Conservation (phyloP, 2,329 filamentous ascomycete species). For the Paraconiothyrium brasiliense region DNA sequence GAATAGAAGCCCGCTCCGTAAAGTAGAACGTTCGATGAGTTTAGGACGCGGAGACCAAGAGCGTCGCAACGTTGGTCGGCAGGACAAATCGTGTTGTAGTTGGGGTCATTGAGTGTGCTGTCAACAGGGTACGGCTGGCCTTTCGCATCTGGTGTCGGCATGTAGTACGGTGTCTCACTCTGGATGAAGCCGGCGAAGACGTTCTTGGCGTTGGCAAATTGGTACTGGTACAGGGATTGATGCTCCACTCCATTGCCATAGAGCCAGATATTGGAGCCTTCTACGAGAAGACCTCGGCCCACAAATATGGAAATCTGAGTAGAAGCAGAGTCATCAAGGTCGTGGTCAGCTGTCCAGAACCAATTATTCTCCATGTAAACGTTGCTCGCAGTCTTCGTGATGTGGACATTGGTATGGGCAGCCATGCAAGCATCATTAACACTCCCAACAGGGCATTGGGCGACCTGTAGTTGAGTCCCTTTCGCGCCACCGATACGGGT, state of each 20-base stretch:
- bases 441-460: constrained; percentile 77
- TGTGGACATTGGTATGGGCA: constrained; percentile 66
- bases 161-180: constrained; percentile 87
- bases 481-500: constrained; percentile 83
- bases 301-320: constrained; percentile 84
- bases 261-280: constrained; percentile 59
- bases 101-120: constrained; percentile 70
- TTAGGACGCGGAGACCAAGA: constrained; percentile 71
- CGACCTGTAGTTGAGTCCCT: constrained; percentile 79
- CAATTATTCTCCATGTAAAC: constrained; percentile 90
- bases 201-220: constrained; percentile 78
- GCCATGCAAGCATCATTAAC: constrained; percentile 72
- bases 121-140: constrained; percentile 66
- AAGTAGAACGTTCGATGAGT: constrained; percentile 65
- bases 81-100: constrained; percentile 63
- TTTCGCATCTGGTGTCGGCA: constrained; percentile 79
- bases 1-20: constrained; percentile 75
- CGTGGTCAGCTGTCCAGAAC: constrained; percentile 92
- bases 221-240: constrained; percentile 78
- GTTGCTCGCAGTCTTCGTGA: constrained; percentile 63
- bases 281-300: constrained; percentile 82
- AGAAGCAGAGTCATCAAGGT: constrained; percentile 79
- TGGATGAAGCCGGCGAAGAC: constrained; percentile 87
- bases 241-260: constrained; percentile 76
- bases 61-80: constrained; percentile 51